Evolutionary conservation across 2,329 filamentous ascomycete species (phyloP).

Genomic region (Fusarium sp.): DNA sequence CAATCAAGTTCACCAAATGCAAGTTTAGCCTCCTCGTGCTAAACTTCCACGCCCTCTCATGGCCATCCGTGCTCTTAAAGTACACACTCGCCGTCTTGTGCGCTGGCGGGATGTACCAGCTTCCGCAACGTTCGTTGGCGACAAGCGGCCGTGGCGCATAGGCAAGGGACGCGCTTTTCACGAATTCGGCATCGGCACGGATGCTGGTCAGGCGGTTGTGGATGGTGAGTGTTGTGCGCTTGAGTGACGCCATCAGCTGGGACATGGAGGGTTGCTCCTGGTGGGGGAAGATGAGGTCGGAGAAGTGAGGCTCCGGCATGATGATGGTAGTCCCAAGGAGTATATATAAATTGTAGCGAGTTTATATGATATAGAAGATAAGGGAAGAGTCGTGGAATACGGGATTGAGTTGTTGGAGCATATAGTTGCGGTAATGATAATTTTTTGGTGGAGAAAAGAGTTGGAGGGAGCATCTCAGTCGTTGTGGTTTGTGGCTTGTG

Average conservation of each 20-base stretch:
- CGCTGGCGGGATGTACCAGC: constrained; percentile 87
- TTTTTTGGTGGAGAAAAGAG: constrained; percentile 43
- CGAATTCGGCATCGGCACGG: constrained; percentile 81
- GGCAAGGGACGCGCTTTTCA: constrained; percentile 70
- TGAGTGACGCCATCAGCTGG: constrained; percentile 79
- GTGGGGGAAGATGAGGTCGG: constrained; percentile 66
- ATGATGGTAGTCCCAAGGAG: not conserved
- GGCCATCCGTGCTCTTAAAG: constrained; percentile 98
- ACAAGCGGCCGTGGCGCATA: constrained; percentile 77
- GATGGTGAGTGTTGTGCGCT: constrained; percentile 82
- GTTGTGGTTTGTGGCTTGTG: constrained; percentile 25
- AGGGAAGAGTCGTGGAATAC: too few species aligned
- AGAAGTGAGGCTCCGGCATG: constrained; percentile 50
- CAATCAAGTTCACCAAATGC: constrained; percentile 81
- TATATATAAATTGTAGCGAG: not conserved
- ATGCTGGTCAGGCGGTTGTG: constrained; percentile 89
- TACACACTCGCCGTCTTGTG: constrained; percentile 83
- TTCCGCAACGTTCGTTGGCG: constrained; percentile 95
- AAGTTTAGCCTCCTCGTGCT: constrained; percentile 88
- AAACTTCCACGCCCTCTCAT: constrained; percentile 92
- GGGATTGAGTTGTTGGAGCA: not conserved
- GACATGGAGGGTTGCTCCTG: constrained; percentile 80
- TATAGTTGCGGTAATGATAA: constrained; percentile 18
- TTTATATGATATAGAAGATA: not conserved
- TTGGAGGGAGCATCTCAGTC: constrained; percentile 9